Base-by-base conservation (phyloP, 495 filamentous ascomycete genomes). In the Xylaria grammica region DNA sequence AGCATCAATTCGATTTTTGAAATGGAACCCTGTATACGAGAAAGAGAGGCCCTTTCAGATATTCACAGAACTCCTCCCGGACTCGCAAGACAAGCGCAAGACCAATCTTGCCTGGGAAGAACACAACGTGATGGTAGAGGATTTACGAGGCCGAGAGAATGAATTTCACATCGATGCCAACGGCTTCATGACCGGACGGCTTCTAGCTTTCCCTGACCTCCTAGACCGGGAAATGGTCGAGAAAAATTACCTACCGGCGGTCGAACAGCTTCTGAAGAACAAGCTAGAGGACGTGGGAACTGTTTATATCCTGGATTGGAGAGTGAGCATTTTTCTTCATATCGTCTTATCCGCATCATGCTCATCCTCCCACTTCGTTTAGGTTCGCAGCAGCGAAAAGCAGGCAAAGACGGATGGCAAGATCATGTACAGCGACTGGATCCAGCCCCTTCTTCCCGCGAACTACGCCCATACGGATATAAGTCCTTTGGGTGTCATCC, bases 391-490 rank as follows among this genome's bases (percentile, higher is more conserved):
- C 19, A 51, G 48, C 24, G 6, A n/a, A 3, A 5, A 7, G 8
- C 7, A 26, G 48, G 10, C 48, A 30, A n/a, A n/a, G n/a, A 51
- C 20, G 2, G 19, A 24, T 17, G 19, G 17, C 5, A 51, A 9
- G 13, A 51, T 51, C 48, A 51, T 15, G 9, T 51, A 9, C 48
- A 51, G 48, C n/a, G 48, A 51, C 20, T 9, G 10, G 48, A 26
- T n/a, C 10, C 48, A 51, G 15, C 48, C 48, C 7, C 48, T 51
- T 9, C 48, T 51, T 10, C 48, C 48, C 6, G n/a, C 6, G 3
- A 51, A 51, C 48, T 51, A 51, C 17, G 48, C 48, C 2, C 48
- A 51, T 30, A 51, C n/a, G 8, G 48, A 51, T 17, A n/a, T n/a
- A 8, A 19, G 22, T 22, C 48, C 48, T 26, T 6, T 51, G 8